Evolutionary conservation across 768 basidiomycete species (phyloP), one percentile per base, ranked within the genome.

Genomic region (Kwoniella pini): DNA sequence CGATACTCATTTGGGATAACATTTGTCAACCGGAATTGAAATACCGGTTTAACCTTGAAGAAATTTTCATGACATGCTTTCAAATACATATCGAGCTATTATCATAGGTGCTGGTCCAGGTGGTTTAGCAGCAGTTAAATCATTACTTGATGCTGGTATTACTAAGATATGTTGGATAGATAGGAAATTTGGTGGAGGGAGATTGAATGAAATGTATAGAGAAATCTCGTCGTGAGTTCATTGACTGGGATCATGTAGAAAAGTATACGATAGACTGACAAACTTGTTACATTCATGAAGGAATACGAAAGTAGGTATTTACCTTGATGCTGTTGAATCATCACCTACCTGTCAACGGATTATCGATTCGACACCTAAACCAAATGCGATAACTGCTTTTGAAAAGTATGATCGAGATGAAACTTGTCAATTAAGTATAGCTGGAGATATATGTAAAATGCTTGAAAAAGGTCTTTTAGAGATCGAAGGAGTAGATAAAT

Each of bases 21-120:
- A n/a, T n/a, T n/a, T n/a, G n/a, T n/a, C n/a, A n/a, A n/a, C n/a
- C n/a, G n/a, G n/a, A n/a, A n/a, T n/a, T n/a, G n/a, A n/a, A n/a
- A n/a, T n/a, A n/a, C n/a, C n/a, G n/a, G n/a, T n/a, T n/a, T n/a
- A n/a, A n/a, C n/a, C n/a, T n/a, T n/a, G n/a, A n/a, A n/a, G n/a
- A n/a, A n/a, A n/a, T n/a, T n/a, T 51, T 33, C 36, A 28, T 40
- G 40, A 33, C 28, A 31, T 33, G 54, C 17, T 45, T 2, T 30
- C 53, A 15, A 15, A 21, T 6, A 19, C 28, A 1, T 65, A 65
- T 52, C 55, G 63, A 13, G 66, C 66, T 1, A 39, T 68, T 7
- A 57, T 71, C 33, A 51, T 67, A 4, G 69, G 69, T 17, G 66
- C 69, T 1, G 69, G 69, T 19, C 69, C 69, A 1, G 69, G 69